Evolutionary conservation across 129 eudicot species (phyloP), one percentile per base, ranked within the genome.

Genomic region (Cynara cardunculus): DNA sequence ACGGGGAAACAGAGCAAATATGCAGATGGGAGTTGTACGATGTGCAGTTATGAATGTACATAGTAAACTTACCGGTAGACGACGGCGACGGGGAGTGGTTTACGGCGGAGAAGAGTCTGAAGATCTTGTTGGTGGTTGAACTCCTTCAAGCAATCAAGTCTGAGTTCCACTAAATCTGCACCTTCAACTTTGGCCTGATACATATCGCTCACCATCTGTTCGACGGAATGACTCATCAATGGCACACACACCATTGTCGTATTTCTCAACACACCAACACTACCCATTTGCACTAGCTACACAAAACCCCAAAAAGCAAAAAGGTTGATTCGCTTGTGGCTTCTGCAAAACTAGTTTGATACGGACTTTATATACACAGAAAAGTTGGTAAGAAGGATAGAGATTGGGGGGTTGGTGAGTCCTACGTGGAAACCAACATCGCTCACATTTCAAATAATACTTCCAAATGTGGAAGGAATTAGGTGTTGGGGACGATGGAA

Each of bases 221-320:
- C 90, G 65, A 90, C 89, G 14, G 83, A 76, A 22, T 78, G 74
- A 49, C 84, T 82, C 91, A 88, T 74, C 67, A 92, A 85, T 53
- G 88, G 91, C 32, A 85, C 93, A 73, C 97, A 92, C 34, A 92
- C 75, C 93, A 87, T 76, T 68, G 89, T 82, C 1, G 93, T 68
- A 9, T 74, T 85, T 34, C 44, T 89, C 76, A 87, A 31, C 78
- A 91, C 83, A 44, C 89, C 93, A 71, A 83, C 39, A 67, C 89
- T 89, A 28, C 89, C 93, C 92, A 89, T 91, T 75, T 77, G 16
- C 27, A 12, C 49, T 12, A 2, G n/a, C n/a, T 1, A 14, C 65
- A 74, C 26, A n/a, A 53, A 69, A n/a, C 35, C 66, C 31, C 72
- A 5, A 41, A 64, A 73, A 1, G 11, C 14, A 25, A 32, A 46